These are phyloP conservation scores for Heliamphora exappendiculata DNA, from an alignment of 148 eudicot genomes.

Conservation along the genomic window DNA sequence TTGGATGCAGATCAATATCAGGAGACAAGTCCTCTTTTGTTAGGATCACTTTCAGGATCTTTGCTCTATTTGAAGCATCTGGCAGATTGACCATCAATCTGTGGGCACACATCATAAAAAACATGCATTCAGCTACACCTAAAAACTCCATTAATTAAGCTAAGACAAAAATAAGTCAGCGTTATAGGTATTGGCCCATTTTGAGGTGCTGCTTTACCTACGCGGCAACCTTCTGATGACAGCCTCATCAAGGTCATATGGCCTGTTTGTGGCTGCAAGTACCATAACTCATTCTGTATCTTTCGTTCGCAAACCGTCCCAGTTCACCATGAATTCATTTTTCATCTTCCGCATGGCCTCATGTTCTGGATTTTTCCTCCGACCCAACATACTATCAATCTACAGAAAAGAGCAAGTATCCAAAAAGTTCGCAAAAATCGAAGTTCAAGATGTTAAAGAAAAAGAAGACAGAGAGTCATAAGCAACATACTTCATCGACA, in stretches of 20 bases:
- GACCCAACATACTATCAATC: constrained; percentile 90
- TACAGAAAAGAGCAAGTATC: constrained; percentile 7
- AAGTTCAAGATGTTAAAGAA: neutral
- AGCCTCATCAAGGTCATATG: constrained; percentile 87
- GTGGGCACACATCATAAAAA: no score
- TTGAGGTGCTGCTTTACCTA: constrained; percentile 33
- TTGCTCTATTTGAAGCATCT: constrained; percentile 55
- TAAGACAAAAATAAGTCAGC: neutral
- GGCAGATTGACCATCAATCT: constrained; percentile 88
- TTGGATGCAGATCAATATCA: constrained; percentile 57
- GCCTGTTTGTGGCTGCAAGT: constrained; percentile 89
- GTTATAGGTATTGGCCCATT: neutral
- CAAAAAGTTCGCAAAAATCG: neutral
- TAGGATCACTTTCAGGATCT: constrained; percentile 61
- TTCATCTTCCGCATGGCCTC: constrained; percentile 83
- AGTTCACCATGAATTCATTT: constrained; percentile 85
- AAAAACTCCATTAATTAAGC: neutral
- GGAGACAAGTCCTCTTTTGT: constrained; percentile 70
- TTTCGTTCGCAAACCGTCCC: constrained; percentile 80
- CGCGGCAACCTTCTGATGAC: constrained; percentile 85
- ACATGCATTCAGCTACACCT: no score
- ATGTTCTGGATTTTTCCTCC: constrained; percentile 70
- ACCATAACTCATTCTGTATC: constrained; percentile 77
- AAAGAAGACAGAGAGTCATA: neutral
- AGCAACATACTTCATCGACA: constrained; percentile 85